Percentiles rank a stretch among this genome's conserved stretches.
Evolutionary conservation across 768 basidiomycete species (phyloP).

Genomic region (Neoboletus magnificus): DNA sequence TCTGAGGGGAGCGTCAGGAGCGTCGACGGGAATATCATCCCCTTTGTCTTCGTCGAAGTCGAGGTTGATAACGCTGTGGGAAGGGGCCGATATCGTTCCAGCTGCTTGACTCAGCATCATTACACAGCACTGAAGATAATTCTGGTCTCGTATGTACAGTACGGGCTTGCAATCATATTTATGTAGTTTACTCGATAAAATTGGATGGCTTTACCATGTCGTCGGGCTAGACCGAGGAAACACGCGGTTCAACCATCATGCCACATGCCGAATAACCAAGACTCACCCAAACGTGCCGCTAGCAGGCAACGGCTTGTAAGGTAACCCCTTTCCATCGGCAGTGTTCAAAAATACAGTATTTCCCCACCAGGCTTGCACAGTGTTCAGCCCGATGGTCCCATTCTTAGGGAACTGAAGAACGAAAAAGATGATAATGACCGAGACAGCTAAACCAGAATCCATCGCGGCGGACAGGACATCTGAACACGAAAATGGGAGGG

Average conservation of each 20-base stretch:
- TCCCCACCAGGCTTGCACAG: constrained; percentile 68
- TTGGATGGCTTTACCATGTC: constrained; percentile 1
- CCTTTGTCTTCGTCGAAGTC: not conserved
- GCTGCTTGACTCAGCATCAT: not conserved
- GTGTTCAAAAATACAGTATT: constrained; percentile 42
- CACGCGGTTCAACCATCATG: not conserved
- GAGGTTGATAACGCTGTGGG: not conserved
- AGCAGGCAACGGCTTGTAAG: constrained; percentile 8
- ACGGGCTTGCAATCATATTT: not conserved
- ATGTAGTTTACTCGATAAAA: not conserved
- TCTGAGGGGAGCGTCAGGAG: constrained; percentile 36
- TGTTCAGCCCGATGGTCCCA: constrained; percentile 54
- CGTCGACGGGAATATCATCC: not conserved
- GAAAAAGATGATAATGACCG: constrained; percentile 57
- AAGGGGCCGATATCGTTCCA: not conserved
- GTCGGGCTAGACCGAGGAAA: constrained; percentile 4
- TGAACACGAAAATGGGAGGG: constrained; percentile 8
- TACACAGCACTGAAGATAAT: not conserved
- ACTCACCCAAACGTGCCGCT: constrained; percentile 30
- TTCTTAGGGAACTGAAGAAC: constrained; percentile 61
- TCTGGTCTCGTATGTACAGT: not conserved
- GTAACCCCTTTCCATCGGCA: constrained; percentile 14
- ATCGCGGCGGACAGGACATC: constrained; percentile 70
- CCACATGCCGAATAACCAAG: not conserved
- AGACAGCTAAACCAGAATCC: constrained; percentile 65